Base-by-base conservation (phyloP, 2,329 filamentous ascomycete genomes). In the Calonectria hongkongensis region DNA sequence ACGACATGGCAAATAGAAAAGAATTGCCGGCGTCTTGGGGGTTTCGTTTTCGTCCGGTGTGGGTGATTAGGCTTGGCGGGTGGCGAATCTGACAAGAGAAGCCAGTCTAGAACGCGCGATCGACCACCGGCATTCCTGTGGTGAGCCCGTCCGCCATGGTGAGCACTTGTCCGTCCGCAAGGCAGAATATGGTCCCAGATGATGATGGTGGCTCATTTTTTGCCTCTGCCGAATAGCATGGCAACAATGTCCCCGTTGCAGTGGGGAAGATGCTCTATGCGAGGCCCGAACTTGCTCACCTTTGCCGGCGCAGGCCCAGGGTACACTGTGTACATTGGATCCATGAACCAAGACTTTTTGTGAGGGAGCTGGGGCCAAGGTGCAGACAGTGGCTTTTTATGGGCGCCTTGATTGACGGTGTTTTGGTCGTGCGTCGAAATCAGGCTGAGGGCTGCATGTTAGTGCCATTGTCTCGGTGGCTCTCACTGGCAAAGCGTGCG, bases 21-120 rank as follows among this genome's bases (percentile, higher is more conserved):
- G 54, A 41, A 41, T 27, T 60, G 21, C 54, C 54, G 54, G 36
- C 25, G 54, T 15, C 33, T 58, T 43, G 36, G 54, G n/a, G 10
- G 7, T 16, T 58, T 39, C 25, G 12, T 27, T 16, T 41, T 58
- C 21, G 33, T 39, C n/a, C 33, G 21, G 54, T 41, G 54, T 39
- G 54, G 21, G 21, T 28, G 36, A 36, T 41, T 18, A 21, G 51
- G 21, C 54, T 60, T 60, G 33, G 54, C 54, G 13, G 39, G 33
- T 60, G 54, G 54, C 33, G 4, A 39, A 27, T 16, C 54, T 60
- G 54, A 60, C 54, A 41, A 41, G 30, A 18, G 33, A 27, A 43
- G 33, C 21, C 15, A 27, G 21, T 27, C 54, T 58, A 27, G 33
- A 58, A 58, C n/a, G 4, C 2, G 13, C 27, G 21, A 60, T 27